Evolutionary conservation across 164 flowering plant species (phyloP), one percentile per base, ranked within the genome.

Genomic region (Cinnamomum micranthum): DNA sequence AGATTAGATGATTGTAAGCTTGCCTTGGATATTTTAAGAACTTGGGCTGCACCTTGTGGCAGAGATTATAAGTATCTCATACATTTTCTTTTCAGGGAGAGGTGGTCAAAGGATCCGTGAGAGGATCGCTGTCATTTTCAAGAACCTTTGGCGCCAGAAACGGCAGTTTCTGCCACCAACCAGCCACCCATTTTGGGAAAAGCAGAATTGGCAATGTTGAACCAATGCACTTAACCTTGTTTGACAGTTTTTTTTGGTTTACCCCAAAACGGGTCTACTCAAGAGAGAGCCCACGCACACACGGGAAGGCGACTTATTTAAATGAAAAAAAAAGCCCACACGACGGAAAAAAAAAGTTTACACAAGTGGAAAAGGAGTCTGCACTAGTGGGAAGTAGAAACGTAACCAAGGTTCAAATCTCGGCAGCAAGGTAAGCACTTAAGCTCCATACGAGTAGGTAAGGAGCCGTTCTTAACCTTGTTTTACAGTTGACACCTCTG

Each of bases 121-220:
- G 78, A 52, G 65, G 68, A 51, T 33, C 31, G 51, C 65, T 22
- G 50, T 67, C n/a, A 33, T n/a, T 63, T 50, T 13, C 78, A 41
- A 50, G 17, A 67, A 14, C 50, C 25, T 51, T 71, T 76, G 66
- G 78, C 67, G 74, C 78, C 78, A 71, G 65, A 71, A 51, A 65
- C 66, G 71, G 71, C 67, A 11, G 67, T 64, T 64, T 25, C 15
- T 64, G 14, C 27, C 14, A 13, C 25, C 67, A 23, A 64, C 60
- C 17, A 64, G 13, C 27, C 28, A 13, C 6, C 28, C 67, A 25
- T 22, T 50, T 60, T 27, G 23, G 69, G 28, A 25, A 64, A 25
- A 7, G 67, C 6, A 13, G 67, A 13, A 2, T 64, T 25, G n/a
- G n/a, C 60, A 14, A 17, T 15, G n/a, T 20, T 4, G 4, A 55